Base-by-base conservation (phyloP, 805 yeast species). In the Starmerella potacharoeniae region DNA sequence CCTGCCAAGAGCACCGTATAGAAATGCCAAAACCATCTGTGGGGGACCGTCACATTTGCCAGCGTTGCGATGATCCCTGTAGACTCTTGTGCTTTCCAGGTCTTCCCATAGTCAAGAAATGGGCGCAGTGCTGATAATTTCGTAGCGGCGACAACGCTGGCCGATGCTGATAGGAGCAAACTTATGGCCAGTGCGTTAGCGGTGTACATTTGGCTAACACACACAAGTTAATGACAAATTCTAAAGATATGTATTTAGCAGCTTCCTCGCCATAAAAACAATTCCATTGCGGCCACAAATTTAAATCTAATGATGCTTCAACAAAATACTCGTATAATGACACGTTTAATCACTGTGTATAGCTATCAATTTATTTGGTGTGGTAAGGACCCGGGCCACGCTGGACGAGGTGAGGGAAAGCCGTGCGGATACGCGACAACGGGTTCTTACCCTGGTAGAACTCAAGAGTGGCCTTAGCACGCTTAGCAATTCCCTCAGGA, bases 401-500 rank as follows among this genome's bases (percentile, higher is more conserved):
- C 66, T 64, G 66, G 47, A 45, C 48, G 14, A 59, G 61, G 58
- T 54, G 56, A 57, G 56, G 48, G 60, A 64, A 64, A 34, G 66
- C 66, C 17, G 36, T 51, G 55, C 49, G 75, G 77, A 80, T 71
- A 88, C 77, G 71, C 95, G 96, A 65, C 95, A 85, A 55, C 74
- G 69, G 55, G 86, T 73, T 55, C 47, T 76, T 69, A 68, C 89
- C 95, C 80, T 86, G 78, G 83, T 84, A 93, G 79, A 81, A 88
- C 61, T 80, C 78, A 66, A 86, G 75, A 60, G 90, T 83, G 77
- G 83, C 82, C 63, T 75, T 73, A 62, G 89, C 97, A 74, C 90
- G 87, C 66, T 80, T 76, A 66, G 95, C 91, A 71, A 93, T 77
- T 63, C 95, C 96, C 71, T 87, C 96, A 60, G 91, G 84, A 55